A percentile compares a stretch with the other conserved stretches of the same genome.
Conservation (phyloP, 768 basidiomycete species). For the Boletus rufocinnamomeus region DNA sequence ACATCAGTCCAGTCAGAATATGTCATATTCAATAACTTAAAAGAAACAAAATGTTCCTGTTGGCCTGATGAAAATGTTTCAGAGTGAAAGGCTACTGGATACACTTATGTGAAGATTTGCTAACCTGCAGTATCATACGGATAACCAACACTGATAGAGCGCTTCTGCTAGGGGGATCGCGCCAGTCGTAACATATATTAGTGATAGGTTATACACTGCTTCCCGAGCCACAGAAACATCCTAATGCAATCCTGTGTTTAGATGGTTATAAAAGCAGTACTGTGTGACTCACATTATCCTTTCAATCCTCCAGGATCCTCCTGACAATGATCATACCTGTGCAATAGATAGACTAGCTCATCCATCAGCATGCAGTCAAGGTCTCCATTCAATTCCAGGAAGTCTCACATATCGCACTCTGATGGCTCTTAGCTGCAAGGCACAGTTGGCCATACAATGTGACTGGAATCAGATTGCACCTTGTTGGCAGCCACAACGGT, state of each 20-base stretch:
- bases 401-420: slow-evolving; percentile 83
- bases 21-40: background rate
- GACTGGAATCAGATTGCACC: slow-evolving; percentile 68
- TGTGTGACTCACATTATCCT: background rate
- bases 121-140: slow-evolving; percentile 46
- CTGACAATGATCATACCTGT: slow-evolving; percentile 82
- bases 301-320: slow-evolving; percentile 74
- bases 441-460: slow-evolving; percentile 82
- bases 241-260: background rate
- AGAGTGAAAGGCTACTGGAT: background rate
- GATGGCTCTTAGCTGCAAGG: slow-evolving; percentile 80
- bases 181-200: slow-evolving; percentile 80
- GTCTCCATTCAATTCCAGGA: background rate
- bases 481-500: background rate
- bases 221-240: slow-evolving; percentile 15
- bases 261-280: background rate
- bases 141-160: slow-evolving; percentile 80
- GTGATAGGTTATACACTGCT: slow-evolving; percentile 60
- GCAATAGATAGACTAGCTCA: slow-evolving; percentile 50
- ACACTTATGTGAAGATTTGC: no score
- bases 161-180: slow-evolving; percentile 68
- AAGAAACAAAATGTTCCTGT: background rate
- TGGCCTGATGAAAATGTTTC: background rate
- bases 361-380: background rate
- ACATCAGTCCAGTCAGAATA: background rate